phyloP scores from a whole-genome alignment of 208 protist genomes.

The Herpetomonas muscarum region DNA sequence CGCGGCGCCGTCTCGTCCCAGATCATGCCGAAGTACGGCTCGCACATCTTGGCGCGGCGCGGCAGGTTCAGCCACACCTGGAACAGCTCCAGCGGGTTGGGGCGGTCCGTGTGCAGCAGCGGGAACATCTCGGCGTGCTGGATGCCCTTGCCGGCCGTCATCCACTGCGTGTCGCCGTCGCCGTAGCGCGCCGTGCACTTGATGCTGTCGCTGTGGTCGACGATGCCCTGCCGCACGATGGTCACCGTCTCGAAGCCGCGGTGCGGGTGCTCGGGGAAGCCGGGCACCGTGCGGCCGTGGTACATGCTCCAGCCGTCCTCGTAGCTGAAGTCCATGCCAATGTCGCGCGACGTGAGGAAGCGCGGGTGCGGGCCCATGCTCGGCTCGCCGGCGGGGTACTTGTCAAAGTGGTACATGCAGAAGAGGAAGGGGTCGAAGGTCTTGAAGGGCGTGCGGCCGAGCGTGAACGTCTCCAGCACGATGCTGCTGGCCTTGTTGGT shows the following conservation, averaged over 20 bases:
- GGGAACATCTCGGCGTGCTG: conserved; percentile 84
- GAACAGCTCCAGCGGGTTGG: conserved; percentile 36
- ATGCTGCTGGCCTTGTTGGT: too few relatives aligned
- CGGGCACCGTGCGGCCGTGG: conserved; percentile 52
- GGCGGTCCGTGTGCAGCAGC: conserved; percentile 24
- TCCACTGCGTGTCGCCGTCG: conserved; percentile 88
- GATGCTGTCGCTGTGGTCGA: conserved; percentile 75
- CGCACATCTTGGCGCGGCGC: conserved; percentile 60
- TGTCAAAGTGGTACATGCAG: conserved; percentile 54
- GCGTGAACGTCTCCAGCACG: conserved; percentile 9
- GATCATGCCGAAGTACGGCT: conserved; percentile 68
- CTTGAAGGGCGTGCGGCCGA: conserved; percentile 20
- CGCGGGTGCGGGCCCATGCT: conserved; percentile 19
- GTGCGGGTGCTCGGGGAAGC: conserved; percentile 86
- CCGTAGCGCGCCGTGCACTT: conserved; percentile 69
- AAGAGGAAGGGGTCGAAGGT: conserved; percentile 60
- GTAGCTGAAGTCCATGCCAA: conserved; percentile 58
- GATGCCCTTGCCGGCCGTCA: conserved; percentile 88
- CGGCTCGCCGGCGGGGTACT: conserved; percentile 31
- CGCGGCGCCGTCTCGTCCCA: conserved; percentile 38
- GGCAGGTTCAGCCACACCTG: conserved; percentile 94
- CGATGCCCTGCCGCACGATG: conserved; percentile 56
- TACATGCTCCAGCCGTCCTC: conserved; percentile 71
- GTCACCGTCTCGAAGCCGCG: conserved; percentile 90
- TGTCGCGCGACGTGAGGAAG: conserved; percentile 34